These are phyloP conservation scores for Karstenula rhodostoma DNA, from an alignment of 2,329 filamentous ascomycete species.

Conservation along the genomic window DNA sequence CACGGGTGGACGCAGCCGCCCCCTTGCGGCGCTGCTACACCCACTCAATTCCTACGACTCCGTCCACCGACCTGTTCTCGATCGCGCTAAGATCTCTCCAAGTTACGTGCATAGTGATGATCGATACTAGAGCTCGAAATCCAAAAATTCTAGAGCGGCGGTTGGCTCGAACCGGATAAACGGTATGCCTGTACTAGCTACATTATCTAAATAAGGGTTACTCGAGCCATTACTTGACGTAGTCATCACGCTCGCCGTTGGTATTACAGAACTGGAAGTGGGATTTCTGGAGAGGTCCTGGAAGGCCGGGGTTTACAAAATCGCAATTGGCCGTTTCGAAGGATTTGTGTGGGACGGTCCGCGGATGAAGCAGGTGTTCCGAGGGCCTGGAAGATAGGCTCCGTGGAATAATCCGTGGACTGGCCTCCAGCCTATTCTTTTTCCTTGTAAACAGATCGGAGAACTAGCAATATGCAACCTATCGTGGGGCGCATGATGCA, in stretches of 20 bases:
- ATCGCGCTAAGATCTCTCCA: conserved; percentile 5
- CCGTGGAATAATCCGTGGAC: not conserved
- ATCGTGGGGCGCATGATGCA: not conserved
- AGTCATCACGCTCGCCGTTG: not conserved
- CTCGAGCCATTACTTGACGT: too few species aligned
- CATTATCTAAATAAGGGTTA: not conserved
- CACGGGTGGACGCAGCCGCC: not conserved
- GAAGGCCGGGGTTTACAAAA: not conserved
- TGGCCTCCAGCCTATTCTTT: not conserved
- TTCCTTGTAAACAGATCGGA: not conserved
- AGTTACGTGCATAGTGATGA: not conserved
- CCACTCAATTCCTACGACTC: conserved; percentile 1
- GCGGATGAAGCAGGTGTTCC: conserved; percentile 5
- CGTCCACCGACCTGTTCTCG: not conserved
- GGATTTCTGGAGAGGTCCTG: not conserved
- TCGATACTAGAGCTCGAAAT: not conserved
- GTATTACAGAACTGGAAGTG: not conserved
- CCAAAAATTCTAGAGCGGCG: not conserved
- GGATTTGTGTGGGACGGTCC: conserved; percentile 1
- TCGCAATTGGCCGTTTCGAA: not conserved
- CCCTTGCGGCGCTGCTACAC: not conserved
- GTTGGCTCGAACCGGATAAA: not conserved
- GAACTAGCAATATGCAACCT: not conserved
- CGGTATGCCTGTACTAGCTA: not conserved
- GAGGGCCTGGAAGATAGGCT: not conserved